Evolutionary conservation across 345 rosid species (phyloP).

Genomic region (Excoecaria cochinchinensis): DNA sequence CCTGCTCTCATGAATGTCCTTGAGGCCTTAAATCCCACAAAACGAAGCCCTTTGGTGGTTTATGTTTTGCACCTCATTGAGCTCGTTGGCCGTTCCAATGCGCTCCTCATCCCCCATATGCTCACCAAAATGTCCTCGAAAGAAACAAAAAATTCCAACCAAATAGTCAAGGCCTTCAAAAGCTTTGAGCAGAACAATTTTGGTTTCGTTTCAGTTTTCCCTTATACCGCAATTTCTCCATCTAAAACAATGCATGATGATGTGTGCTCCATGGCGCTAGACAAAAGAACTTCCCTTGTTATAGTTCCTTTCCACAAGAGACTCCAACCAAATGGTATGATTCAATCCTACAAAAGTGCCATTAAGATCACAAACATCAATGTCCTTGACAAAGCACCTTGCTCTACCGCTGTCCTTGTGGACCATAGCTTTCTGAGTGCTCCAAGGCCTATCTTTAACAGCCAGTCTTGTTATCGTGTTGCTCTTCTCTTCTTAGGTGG

Average conservation of each 20-base stretch:
- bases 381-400: slow-evolving; percentile 19
- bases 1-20: slow-evolving; percentile 3
- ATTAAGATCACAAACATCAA: slow-evolving; percentile 19
- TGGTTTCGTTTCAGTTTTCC: slow-evolving; percentile 2
- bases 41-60: slow-evolving; percentile 10
- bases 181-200: background rate
- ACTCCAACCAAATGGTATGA: background rate
- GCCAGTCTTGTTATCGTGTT: slow-evolving; percentile 11
- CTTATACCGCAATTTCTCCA: slow-evolving; percentile 17
- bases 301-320: slow-evolving; percentile 18
- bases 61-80: slow-evolving; percentile 21
- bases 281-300: slow-evolving; percentile 20
- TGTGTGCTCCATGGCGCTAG: slow-evolving; percentile 21
- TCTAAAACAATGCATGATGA: slow-evolving; percentile 23
- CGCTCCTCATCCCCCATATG: slow-evolving; percentile 19
- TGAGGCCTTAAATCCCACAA: slow-evolving; percentile 20
- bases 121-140: background rate
- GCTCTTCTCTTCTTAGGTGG: slow-evolving; percentile 26
- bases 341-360: background rate
- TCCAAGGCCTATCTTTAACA: slow-evolving; percentile 1
- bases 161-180: slow-evolving; percentile 9
- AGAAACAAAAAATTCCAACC: background rate
- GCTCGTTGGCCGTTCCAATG: slow-evolving; percentile 19
- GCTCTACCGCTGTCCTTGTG: slow-evolving; percentile 21
- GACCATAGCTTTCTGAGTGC: background rate